phyloP scores from a whole-genome alignment of 176 grass and related monocot genomes.

The Eleusine indica region DNA sequence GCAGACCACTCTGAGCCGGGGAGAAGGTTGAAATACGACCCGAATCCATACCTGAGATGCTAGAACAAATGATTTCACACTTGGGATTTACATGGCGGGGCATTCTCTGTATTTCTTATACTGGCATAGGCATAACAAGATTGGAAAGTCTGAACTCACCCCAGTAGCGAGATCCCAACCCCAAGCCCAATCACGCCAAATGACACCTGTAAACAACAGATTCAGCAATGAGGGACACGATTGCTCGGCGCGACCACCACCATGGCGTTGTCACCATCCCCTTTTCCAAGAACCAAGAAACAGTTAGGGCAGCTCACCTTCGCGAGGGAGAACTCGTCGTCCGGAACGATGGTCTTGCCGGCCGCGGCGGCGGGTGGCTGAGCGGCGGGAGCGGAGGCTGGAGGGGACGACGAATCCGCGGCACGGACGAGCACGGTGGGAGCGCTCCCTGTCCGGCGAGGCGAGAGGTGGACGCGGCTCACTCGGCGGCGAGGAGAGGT shows the following conservation, averaged over 20 bases:
- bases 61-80: constrained; percentile 29
- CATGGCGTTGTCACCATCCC: neutral
- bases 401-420: constrained; percentile 54
- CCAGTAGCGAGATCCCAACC: constrained; percentile 70
- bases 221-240: constrained; percentile 7
- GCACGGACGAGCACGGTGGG: constrained; percentile 42
- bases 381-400: constrained; percentile 32
- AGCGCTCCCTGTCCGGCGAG: constrained; percentile 9
- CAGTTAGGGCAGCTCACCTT: constrained; percentile 46
- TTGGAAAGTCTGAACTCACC: constrained; percentile 59
- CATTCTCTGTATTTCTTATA: neutral
- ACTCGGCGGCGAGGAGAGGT: constrained; percentile 11
- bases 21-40: constrained; percentile 94
- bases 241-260: neutral
- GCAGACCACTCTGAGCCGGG: constrained; percentile 96
- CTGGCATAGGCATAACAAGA: constrained; percentile 1
- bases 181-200: constrained; percentile 87
- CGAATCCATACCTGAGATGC: constrained; percentile 80
- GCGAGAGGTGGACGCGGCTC: neutral
- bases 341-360: constrained; percentile 59
- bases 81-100: neutral
- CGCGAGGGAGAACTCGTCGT: constrained; percentile 79
- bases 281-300: constrained; percentile 26
- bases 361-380: constrained; percentile 27
- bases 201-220: constrained; percentile 57